These are phyloP conservation scores for Xylaria bambusicola DNA, from an alignment of 495 filamentous ascomycete species.

Conservation along the genomic window DNA sequence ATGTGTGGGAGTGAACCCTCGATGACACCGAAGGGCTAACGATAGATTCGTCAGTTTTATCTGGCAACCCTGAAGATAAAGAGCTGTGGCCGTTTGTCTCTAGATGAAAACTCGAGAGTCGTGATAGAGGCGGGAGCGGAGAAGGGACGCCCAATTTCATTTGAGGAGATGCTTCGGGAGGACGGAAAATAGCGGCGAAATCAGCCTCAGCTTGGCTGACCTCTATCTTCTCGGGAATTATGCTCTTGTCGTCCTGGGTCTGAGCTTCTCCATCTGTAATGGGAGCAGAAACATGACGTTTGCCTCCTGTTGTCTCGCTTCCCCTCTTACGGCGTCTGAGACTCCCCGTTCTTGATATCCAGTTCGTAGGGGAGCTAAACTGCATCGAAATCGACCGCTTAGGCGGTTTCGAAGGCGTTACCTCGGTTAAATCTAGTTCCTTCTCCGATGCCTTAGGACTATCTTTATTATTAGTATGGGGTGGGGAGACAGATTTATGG, in stretches of 20 bases:
- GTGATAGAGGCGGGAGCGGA: constrained; percentile 57
- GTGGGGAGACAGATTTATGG: constrained; percentile 5
- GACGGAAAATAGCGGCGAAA: constrained; percentile 28
- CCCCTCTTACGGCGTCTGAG: constrained; percentile 48
- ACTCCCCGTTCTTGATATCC: constrained; percentile 54
- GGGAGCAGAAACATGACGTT: constrained; percentile 50
- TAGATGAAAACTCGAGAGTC: constrained; percentile 59
- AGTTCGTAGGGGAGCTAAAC: constrained; percentile 51
- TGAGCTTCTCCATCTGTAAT: constrained; percentile 25
- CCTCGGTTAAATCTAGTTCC: constrained; percentile 25
- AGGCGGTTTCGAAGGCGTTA: constrained; percentile 43
- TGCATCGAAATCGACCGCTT: constrained; percentile 56
- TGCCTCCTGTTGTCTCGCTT: constrained; percentile 39
- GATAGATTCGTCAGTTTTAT: constrained; percentile 22
- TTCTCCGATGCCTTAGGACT: constrained; percentile 27
- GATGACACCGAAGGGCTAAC: constrained; percentile 26
- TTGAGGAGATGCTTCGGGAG: no score
- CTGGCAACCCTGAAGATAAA: constrained; percentile 32
- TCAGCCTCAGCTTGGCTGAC: constrained; percentile 24
- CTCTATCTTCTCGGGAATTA: constrained; percentile 13
- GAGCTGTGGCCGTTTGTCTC: constrained; percentile 51
- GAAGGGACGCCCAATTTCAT: constrained; percentile 54
- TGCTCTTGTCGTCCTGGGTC: background rate
- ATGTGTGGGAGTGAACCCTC: constrained; percentile 35
- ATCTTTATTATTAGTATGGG: constrained; percentile 20